Base-by-base conservation (phyloP, 2,329 filamentous ascomycete species). In the Fusarium sp. region DNA sequence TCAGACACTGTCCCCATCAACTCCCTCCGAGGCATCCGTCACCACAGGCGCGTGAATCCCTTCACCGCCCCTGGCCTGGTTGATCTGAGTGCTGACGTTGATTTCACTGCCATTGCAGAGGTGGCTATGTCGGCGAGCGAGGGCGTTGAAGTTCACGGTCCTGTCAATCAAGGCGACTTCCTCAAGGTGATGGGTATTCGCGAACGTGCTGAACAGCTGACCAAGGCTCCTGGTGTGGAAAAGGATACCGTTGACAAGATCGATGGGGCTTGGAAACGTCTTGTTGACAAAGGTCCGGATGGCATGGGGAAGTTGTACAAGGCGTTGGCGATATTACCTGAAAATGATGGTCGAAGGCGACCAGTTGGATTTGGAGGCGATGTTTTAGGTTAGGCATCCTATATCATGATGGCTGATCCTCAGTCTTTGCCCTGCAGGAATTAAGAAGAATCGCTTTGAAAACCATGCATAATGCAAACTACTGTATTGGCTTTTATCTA, bases 301-400 rank as follows among this genome's bases (percentile, higher is more conserved):
- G 95, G 94, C 0, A 99, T 99, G 96, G 96, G 96, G 0, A 94
- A 91, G 81, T 83, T 97, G 23, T 99, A 99, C 79, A 98, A 98
- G 82, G 94, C 89, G 25, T 86, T 99, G 85, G 93, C 94, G 14
- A 93, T 99, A 74, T 77, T 98, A 74, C 96, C 96, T 1, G 91
- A 94, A 79, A 93, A 92, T 69, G 86, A 85, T 37, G 90, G 91
- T 3, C 85, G 83, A 65, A 88, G 94, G 74, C 86, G 90, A 62
- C 95, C 95, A 4, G 94, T 97, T 57, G 96, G 96, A 0, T 98
- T 99, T 82, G 96, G 96, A 1, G 96, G 95, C 1, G 89, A 89
- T 75, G 80, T 89, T 10, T 64, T 57, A 16, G 65, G 67, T 43
- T 71, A 56, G 19, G 43, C 39, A 16, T 49, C 16, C n/a, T 12